phyloP scores from a whole-genome alignment of 345 rosid species.

The Syzygium oleosum region DNA sequence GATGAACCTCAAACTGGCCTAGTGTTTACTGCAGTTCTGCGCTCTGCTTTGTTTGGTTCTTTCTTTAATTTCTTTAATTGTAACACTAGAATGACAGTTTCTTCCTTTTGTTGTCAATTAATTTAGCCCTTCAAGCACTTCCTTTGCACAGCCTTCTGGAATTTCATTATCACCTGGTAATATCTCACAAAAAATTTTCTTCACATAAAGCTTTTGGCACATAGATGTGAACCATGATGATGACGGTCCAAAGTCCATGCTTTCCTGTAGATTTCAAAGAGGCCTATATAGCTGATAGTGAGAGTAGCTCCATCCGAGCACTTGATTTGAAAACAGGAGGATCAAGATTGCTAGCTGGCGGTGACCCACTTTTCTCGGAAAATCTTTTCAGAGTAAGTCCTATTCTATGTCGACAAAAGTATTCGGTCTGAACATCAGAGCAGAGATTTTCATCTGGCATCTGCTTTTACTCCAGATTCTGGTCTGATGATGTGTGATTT shows the following conservation, averaged over 20 bases:
- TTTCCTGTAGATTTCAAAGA: conserved; percentile 42
- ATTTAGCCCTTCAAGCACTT: conserved; percentile 59
- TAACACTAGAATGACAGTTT: background rate
- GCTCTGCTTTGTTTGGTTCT: background rate
- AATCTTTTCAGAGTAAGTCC: conserved; percentile 73
- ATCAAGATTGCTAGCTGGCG: conserved; percentile 80
- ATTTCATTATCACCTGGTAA: conserved; percentile 70
- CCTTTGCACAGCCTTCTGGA: conserved; percentile 96
- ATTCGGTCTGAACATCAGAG: background rate
- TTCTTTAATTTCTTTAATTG: background rate
- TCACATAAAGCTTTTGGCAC: background rate
- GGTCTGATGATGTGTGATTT: background rate
- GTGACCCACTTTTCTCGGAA: conserved; percentile 73
- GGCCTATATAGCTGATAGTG: conserved; percentile 85
- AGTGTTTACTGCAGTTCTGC: background rate
- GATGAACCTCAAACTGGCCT: background rate
- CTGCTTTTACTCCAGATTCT: background rate
- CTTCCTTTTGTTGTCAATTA: conserved; percentile 1
- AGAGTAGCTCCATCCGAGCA: conserved; percentile 91
- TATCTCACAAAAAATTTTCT: background rate
- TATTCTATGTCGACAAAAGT: background rate
- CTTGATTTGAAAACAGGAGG: conserved; percentile 83
- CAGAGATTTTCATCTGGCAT: background rate
- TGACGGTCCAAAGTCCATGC: background rate
- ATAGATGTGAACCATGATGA: background rate